Evolutionary conservation across 768 basidiomycete species (phyloP), one percentile per base, ranked within the genome.

Genomic region (Guyanaporus albipodus): DNA sequence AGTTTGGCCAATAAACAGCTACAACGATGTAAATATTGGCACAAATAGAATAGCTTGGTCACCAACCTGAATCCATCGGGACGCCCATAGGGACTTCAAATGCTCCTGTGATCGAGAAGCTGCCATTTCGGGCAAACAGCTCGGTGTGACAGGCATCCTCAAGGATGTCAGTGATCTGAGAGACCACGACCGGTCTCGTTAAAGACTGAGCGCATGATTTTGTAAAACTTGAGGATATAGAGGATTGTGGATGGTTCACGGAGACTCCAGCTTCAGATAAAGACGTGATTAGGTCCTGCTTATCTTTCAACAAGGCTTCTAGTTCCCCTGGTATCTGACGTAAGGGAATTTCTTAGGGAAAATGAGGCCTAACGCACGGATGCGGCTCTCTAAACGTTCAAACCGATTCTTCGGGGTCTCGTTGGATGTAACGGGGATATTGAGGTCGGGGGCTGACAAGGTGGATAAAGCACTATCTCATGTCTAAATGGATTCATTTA

Each of bases 331-430:
- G n/a, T 6, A 19, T 38, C 44, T 8, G 44, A 11, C n/a, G 45
- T 54, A 15, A 50, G 44, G 8, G 28, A 19, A 44, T 33, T 45
- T 32, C 28, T 41, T 8, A 29, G 38, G 26, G 33, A 17, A 19
- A 18, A 49, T 10, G 42, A 40, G 18, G 34, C 34, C 19, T 21
- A 28, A 69, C 83, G 48, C 42, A 86, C 86, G 73, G 44, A 88
- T 86, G 52, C 85, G 74, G 54, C 67, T 78, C 63, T 88, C 85
- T 36, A 88, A 59, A 50, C 72, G 73, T 58, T 86, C 83, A 55
- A 80, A 79, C 45, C 73, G 73, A 50, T 71, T 83, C 60, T 77
- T 81, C 4, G 83, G 78, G 14, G 73, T 71, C 43, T 83, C 83
- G 4, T 67, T 50, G 4, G 64, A 50, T 19, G 67, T 60, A 1